Percentiles rank a stretch among this genome's conserved stretches.
phyloP scores from a whole-genome alignment of 805 yeast genomes.

The Geotrichum ghanense region DNA sequence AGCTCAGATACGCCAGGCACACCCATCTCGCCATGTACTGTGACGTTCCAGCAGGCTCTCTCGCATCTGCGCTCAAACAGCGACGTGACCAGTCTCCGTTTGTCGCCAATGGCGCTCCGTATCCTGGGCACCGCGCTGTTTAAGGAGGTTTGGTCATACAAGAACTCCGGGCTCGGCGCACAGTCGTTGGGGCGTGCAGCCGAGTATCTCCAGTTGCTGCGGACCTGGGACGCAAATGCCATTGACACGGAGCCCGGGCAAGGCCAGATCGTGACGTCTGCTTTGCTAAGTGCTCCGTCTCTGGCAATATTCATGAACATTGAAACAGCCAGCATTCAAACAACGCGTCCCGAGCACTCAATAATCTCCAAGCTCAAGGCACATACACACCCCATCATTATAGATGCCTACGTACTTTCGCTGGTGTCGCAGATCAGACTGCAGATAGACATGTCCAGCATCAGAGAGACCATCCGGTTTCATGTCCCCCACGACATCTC shows the following conservation, averaged over 20 bases:
- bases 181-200: conserved; percentile 4
- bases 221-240: conserved; percentile 6
- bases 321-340: conserved; percentile 5
- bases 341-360: conserved; percentile 5
- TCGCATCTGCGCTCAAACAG: conserved; percentile 8
- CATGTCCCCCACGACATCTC: conserved; percentile 17
- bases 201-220: conserved; percentile 1
- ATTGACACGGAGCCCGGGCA: conserved; percentile 14
- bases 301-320: conserved; percentile 9
- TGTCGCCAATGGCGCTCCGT: conserved; percentile 16
- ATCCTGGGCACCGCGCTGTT: conserved; percentile 19
- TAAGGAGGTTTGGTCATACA: conserved; percentile 12
- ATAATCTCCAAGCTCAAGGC: conserved; percentile 7
- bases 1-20: conserved; percentile 18
- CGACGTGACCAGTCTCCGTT: conserved; percentile 4
- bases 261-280: conserved; percentile 11
- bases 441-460: conserved; percentile 11
- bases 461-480: conserved; percentile 13
- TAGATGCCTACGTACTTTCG: conserved; percentile 10
- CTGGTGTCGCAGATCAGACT: conserved; percentile 12
- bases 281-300: conserved; percentile 5
- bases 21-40: conserved; percentile 6
- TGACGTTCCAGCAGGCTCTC: conserved; percentile 13
- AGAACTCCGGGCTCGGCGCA: conserved; percentile 1
- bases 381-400: conserved; percentile 14